Percentiles rank a stretch among this genome's conserved stretches.
These are phyloP conservation scores for Cerioporus squamosus DNA, from an alignment of 1,284 basidiomycete genomes.

Conservation along the genomic window DNA sequence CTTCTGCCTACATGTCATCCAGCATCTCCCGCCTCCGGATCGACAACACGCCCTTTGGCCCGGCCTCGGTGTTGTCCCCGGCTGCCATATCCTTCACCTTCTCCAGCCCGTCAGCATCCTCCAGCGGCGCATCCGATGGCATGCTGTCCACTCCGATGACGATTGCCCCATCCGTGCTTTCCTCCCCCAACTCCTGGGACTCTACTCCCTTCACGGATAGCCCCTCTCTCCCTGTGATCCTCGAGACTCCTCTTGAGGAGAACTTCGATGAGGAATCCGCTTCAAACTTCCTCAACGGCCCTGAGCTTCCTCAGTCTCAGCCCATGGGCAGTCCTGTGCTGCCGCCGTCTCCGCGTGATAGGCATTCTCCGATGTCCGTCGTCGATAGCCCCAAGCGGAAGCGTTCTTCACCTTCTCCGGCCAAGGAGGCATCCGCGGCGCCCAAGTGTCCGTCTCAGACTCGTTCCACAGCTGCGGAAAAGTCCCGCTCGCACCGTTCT, in stretches of 20 bases:
- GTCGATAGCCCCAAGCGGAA: slow-evolving; percentile 7
- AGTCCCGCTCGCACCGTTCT: not conserved
- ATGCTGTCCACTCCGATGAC: slow-evolving; percentile 8
- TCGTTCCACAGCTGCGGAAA: not conserved
- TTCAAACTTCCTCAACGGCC: not conserved
- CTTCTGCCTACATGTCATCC: not conserved
- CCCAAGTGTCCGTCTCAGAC: not conserved
- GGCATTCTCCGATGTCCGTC: not conserved
- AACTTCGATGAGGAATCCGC: not conserved
- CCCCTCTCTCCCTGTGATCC: not conserved
- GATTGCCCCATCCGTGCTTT: slow-evolving; percentile 7
- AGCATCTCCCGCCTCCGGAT: not conserved
- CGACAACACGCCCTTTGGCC: not conserved
- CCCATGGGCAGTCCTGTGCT: not conserved
- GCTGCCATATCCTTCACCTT: not conserved
- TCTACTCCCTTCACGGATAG: not conserved
- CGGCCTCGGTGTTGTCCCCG: not conserved
- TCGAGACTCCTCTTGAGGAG: not conserved
- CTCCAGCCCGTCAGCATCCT: slow-evolving; percentile 3
- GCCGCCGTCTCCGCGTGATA: not conserved
- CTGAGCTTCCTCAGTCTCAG: not conserved
- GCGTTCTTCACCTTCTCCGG: not conserved
- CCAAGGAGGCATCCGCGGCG: not conserved
- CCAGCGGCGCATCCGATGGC: not conserved
- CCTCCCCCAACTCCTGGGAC: slow-evolving; percentile 2